Conservation (phyloP, 805 yeast genomes). For the Lipomyces orientalis region DNA sequence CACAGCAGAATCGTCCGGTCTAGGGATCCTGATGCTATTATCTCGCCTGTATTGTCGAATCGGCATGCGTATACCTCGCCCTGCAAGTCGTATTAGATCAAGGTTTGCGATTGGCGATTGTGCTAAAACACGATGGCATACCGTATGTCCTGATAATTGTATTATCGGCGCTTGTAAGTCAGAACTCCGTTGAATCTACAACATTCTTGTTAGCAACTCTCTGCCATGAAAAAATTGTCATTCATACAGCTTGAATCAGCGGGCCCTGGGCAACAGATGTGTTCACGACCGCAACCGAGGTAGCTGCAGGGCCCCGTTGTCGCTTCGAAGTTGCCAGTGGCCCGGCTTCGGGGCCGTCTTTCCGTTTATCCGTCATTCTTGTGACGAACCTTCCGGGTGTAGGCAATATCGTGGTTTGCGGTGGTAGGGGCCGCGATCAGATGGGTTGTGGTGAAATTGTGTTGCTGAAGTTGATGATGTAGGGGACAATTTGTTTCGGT, state of each 20-base stretch:
- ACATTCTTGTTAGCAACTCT: neutral
- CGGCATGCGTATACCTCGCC: slow-evolving; percentile 60
- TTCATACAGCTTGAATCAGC: slow-evolving; percentile 25
- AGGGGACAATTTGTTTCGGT: neutral
- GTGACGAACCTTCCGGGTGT: neutral
- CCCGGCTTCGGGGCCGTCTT: slow-evolving; percentile 20
- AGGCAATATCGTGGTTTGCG: neutral
- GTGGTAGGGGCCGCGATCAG: no score
- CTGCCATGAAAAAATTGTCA: neutral
- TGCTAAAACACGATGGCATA: slow-evolving; percentile 11
- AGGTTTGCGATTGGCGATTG: neutral
- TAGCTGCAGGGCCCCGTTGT: slow-evolving; percentile 13
- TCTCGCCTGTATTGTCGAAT: slow-evolving; percentile 58
- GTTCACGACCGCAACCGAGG: slow-evolving; percentile 36
- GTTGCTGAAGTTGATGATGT: neutral
- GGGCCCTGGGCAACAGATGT: slow-evolving; percentile 30
- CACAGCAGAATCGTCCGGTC: slow-evolving; percentile 53
- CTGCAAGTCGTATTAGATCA: neutral
- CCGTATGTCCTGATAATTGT: slow-evolving; percentile 38
- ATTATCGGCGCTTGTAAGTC: slow-evolving; percentile 37
- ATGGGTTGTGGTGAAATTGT: no score
- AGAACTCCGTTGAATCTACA: slow-evolving; percentile 33
- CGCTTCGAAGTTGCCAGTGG: slow-evolving; percentile 12
- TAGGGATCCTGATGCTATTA: slow-evolving; percentile 66
- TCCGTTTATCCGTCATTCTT: slow-evolving; percentile 31